A percentile compares a stretch with the other conserved stretches of the same genome.
These are phyloP conservation scores for Xylaria sp. DNA, from an alignment of 2,329 filamentous ascomycete species.

Conservation along the genomic window DNA sequence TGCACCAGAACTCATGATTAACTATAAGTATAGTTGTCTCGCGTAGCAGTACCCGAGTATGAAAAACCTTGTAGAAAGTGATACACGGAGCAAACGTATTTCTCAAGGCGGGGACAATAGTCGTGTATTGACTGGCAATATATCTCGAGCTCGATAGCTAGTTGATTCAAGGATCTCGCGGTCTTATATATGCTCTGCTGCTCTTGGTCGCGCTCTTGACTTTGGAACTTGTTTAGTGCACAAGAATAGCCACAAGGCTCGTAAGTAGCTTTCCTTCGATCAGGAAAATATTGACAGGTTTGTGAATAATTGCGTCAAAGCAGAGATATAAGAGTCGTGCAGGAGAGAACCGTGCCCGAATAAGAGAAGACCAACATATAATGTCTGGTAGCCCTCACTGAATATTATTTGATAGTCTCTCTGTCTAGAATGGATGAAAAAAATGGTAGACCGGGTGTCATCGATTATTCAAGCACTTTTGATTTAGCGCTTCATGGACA, in stretches of 20 bases:
- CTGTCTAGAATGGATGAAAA: not conserved
- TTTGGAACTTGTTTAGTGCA: not conserved
- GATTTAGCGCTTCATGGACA: not conserved
- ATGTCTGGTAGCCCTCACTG: not conserved
- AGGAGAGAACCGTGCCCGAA: not conserved
- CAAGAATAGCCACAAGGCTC: not conserved
- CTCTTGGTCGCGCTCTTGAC: not conserved
- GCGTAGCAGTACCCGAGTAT: not conserved
- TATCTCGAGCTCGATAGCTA: not conserved
- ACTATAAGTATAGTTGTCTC: not conserved
- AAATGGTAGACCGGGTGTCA: not conserved
- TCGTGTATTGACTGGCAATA: too few relatives aligned
- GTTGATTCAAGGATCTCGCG: not conserved
- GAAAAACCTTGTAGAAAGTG: not conserved
- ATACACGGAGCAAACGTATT: not conserved
- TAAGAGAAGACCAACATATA: not conserved
- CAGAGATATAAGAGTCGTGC: not conserved
- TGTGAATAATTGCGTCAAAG: not conserved
- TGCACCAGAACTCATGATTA: conserved; percentile 12
- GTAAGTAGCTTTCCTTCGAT: not conserved
- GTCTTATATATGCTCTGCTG: not conserved
- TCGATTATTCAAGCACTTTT: not conserved
- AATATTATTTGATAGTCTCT: not conserved
- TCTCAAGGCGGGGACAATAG: not conserved
- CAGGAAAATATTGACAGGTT: not conserved